Percentiles rank a stretch among this genome's conserved stretches.
Conservation (phyloP, 495 filamentous ascomycete genomes). For the Mytilinidion resinicola region DNA sequence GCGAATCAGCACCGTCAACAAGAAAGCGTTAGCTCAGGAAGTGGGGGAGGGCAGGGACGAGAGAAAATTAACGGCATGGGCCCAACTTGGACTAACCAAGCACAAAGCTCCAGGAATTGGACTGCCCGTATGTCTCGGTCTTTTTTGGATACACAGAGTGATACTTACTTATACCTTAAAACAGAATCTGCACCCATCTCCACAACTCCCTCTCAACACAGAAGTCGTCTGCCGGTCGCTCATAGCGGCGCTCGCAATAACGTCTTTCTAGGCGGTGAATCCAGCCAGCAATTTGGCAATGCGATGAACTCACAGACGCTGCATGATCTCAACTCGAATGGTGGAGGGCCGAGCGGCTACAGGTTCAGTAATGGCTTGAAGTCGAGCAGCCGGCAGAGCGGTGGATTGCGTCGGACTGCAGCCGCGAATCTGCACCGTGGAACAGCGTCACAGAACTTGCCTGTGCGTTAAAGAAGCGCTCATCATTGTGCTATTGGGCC, state of each 20-base stretch:
- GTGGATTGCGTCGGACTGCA: conserved; percentile 3
- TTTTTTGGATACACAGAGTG: neutral
- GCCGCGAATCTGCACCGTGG: neutral
- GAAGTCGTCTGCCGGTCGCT: conserved; percentile 18
- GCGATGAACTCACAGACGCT: conserved; percentile 34
- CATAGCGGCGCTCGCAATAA: neutral
- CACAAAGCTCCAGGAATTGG: neutral
- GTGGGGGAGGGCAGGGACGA: conserved; percentile 5
- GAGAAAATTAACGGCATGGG: neutral
- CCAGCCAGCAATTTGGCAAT: conserved; percentile 14
- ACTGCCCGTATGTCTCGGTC: neutral
- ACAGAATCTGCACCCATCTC: conserved; percentile 19
- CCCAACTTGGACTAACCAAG: conserved; percentile 1
- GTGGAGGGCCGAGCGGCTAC: conserved; percentile 36
- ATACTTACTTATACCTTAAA: neutral
- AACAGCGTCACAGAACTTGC: neutral
- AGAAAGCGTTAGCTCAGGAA: conserved; percentile 45
- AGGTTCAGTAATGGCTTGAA: conserved; percentile 47
- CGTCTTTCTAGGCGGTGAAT: neutral
- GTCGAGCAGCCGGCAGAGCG: conserved; percentile 22
- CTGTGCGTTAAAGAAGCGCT: neutral
- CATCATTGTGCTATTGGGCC: too few species aligned
- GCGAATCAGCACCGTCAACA: conserved; percentile 40
- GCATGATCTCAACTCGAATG: conserved; percentile 24
- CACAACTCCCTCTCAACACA: conserved; percentile 20